Conservation (phyloP, 306 rosid species). For the Lablab purpureus region DNA sequence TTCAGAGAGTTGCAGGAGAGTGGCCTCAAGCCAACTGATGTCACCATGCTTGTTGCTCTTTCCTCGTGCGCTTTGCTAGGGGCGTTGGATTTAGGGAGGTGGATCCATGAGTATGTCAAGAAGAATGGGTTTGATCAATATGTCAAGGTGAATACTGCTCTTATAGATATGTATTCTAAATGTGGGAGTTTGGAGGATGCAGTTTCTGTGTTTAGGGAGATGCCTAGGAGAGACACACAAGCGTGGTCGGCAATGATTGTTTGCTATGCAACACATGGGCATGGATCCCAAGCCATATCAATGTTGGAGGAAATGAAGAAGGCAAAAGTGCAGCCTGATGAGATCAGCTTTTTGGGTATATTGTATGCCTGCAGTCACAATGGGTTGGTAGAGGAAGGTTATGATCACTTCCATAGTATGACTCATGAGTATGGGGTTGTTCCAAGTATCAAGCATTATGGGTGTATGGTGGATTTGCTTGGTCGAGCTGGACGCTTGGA, state of each 20-base stretch:
- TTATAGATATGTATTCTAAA: conserved; percentile 85
- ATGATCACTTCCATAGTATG: conserved; percentile 68
- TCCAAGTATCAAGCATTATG: conserved; percentile 81
- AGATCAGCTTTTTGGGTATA: conserved; percentile 75
- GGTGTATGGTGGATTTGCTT: conserved; percentile 90
- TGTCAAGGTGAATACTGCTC: conserved; percentile 87
- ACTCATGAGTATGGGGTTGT: conserved; percentile 59
- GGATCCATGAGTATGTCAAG: conserved; percentile 87
- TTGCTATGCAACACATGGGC: conserved; percentile 83
- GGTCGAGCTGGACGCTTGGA: conserved; percentile 76
- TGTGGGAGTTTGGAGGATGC: conserved; percentile 84
- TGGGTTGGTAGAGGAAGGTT: conserved; percentile 78
- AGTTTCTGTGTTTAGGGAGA: conserved; percentile 63
- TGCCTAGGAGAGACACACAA: conserved; percentile 75
- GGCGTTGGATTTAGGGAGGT: conserved; percentile 76
- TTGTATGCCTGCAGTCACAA: conserved; percentile 85
- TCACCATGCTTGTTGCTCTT: conserved; percentile 79
- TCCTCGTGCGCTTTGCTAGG: conserved; percentile 79
- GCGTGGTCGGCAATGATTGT: conserved; percentile 86
- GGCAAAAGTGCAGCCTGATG: conserved; percentile 69
- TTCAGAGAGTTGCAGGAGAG: conserved; percentile 77
- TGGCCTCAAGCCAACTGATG: conserved; percentile 71
- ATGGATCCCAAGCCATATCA: conserved; percentile 61
- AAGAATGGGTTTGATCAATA: conserved; percentile 67
- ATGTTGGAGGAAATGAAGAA: conserved; percentile 76